These are phyloP conservation scores for Antitrichia curtipendula DNA, from an alignment of 225 moss, liverwort and hornwort species.

Conservation along the genomic window DNA sequence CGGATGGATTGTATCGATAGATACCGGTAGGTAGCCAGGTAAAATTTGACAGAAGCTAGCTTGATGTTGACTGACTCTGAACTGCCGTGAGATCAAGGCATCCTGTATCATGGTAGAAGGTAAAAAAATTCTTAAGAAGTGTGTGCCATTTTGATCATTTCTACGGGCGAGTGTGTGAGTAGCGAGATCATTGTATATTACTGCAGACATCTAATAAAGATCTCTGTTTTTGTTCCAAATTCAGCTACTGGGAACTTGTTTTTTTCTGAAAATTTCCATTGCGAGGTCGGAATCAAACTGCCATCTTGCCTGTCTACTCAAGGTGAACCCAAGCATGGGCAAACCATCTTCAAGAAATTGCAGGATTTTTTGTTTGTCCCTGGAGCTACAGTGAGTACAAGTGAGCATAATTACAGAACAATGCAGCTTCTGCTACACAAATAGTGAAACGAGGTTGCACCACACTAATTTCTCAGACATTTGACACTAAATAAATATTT, in stretches of 20 bases:
- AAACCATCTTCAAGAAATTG: not conserved
- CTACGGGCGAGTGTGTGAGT: not conserved
- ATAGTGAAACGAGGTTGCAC: no score
- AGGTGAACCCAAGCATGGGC: not conserved
- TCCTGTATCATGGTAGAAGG: not conserved
- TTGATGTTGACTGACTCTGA: not conserved
- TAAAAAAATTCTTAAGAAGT: not conserved
- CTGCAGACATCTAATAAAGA: not conserved
- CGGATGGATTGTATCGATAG: not conserved
- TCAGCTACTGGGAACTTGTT: not conserved
- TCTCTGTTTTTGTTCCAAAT: not conserved
- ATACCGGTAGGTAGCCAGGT: not conserved
- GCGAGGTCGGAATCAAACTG: not conserved
- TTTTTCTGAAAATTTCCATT: no score
- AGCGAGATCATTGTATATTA: not conserved
- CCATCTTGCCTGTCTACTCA: no score
- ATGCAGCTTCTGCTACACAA: not conserved
- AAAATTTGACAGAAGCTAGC: not conserved
- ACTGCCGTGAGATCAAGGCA: not conserved
- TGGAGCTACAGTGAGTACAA: not conserved
- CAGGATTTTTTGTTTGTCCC: no score
- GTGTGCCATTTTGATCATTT: not conserved
- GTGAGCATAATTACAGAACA: not conserved
- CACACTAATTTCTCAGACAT: no score
- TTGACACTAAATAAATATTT: no score